A percentile compares a stretch with the other conserved stretches of the same genome.
Evolutionary conservation across 768 basidiomycete species (phyloP).

Genomic region (Boletus barrowsii): DNA sequence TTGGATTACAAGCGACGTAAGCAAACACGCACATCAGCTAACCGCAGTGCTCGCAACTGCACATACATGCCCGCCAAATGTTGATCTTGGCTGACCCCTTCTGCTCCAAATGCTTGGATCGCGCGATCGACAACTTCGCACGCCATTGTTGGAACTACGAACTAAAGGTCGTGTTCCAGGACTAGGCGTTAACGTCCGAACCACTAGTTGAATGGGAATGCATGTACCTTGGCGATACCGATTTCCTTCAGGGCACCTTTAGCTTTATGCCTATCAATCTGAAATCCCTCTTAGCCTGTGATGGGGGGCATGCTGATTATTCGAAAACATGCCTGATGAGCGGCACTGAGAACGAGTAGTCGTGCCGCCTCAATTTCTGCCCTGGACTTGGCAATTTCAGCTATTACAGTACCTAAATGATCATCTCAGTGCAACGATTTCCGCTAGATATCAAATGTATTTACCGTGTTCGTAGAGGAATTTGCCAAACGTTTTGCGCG

Average conservation of each 20-base stretch:
- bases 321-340: slow-evolving; percentile 57
- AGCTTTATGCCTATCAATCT: slow-evolving; percentile 89
- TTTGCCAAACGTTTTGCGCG: slow-evolving; percentile 92
- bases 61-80: slow-evolving; percentile 78
- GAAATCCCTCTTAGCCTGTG: slow-evolving; percentile 5
- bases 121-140: slow-evolving; percentile 88
- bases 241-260: slow-evolving; percentile 98
- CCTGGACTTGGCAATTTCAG: slow-evolving; percentile 87
- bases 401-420: slow-evolving; percentile 71
- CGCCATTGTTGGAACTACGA: slow-evolving; percentile 91
- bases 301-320: not conserved
- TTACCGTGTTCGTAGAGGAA: slow-evolving; percentile 85
- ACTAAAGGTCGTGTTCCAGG: slow-evolving; percentile 45
- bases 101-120: slow-evolving; percentile 95
- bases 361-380: slow-evolving; percentile 91
- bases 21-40: slow-evolving; percentile 67
- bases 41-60: slow-evolving; percentile 78
- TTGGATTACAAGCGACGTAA: not conserved
- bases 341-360: slow-evolving; percentile 88
- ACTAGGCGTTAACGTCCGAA: not conserved
- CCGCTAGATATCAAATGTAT: slow-evolving; percentile 11
- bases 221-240: slow-evolving; percentile 86
- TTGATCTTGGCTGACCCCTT: slow-evolving; percentile 90
- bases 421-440: not conserved
- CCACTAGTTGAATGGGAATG: not conserved